Evolutionary conservation across 805 yeast genomes (phyloP).

Genomic region (Sungouiella blattae): DNA sequence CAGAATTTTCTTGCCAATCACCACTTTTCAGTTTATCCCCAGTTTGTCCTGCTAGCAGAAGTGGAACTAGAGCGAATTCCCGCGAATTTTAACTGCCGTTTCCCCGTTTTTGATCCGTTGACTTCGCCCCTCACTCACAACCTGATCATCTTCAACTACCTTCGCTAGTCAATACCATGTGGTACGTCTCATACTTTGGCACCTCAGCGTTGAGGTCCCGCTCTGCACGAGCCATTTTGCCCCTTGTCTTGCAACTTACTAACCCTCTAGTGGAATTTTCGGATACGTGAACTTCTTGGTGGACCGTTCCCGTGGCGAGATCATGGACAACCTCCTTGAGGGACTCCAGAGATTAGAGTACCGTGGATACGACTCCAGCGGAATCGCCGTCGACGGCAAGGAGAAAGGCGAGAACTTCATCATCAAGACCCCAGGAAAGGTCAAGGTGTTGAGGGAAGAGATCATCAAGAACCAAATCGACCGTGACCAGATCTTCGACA

Average conservation of each 20-base stretch:
- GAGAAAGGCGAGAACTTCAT: slow-evolving; percentile 64
- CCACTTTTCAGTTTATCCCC: too few species aligned
- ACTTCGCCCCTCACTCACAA: too few species aligned
- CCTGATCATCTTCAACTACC: too few species aligned
- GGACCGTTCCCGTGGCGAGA: slow-evolving; percentile 88
- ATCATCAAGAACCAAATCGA: slow-evolving; percentile 51
- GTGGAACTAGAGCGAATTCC: too few species aligned
- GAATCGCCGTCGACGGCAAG: slow-evolving; percentile 93
- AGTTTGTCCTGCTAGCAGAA: too few species aligned
- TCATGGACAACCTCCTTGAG: slow-evolving; percentile 82
- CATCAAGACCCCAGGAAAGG: slow-evolving; percentile 89
- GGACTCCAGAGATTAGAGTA: slow-evolving; percentile 86
- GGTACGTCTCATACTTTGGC: slow-evolving; percentile 15
- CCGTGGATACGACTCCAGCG: slow-evolving; percentile 98
- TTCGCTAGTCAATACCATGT: slow-evolving; percentile 14
- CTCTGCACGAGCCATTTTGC: too few species aligned
- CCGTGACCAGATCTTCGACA: slow-evolving; percentile 61
- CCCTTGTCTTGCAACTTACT: too few species aligned
- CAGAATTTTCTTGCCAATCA: too few species aligned
- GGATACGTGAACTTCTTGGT: slow-evolving; percentile 96
- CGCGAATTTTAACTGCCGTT: too few species aligned
- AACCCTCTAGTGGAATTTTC: slow-evolving; percentile 76
- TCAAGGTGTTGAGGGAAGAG: slow-evolving; percentile 69
- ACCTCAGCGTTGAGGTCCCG: too few species aligned
- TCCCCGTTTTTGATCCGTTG: too few species aligned